These are phyloP conservation scores for Candida sanyaensis DNA, from an alignment of 1,139 yeast species.

Conservation along the genomic window DNA sequence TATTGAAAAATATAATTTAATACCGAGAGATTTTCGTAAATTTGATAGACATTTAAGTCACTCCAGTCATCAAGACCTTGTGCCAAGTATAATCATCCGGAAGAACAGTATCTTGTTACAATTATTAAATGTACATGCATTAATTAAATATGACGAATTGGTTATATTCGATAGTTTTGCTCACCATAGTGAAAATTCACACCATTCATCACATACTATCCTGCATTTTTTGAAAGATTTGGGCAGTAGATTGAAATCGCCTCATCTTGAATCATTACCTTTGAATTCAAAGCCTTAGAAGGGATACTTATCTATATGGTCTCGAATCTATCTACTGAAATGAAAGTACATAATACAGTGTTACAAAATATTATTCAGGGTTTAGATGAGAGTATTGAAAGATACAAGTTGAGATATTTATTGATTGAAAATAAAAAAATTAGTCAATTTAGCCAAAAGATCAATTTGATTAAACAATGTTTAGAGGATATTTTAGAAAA, in stretches of 20 bases:
- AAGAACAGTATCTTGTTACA: slow-evolving; percentile 39
- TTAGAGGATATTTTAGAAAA: slow-evolving; percentile 41
- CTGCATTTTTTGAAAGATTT: slow-evolving; percentile 36
- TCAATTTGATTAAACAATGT: slow-evolving; percentile 39
- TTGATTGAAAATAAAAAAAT: slow-evolving; percentile 47
- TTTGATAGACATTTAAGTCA: slow-evolving; percentile 21
- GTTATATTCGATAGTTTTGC: slow-evolving; percentile 37
- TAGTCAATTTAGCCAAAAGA: slow-evolving; percentile 47
- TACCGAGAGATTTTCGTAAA: slow-evolving; percentile 45
- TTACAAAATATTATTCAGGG: slow-evolving; percentile 37
- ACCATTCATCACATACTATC: slow-evolving; percentile 35
- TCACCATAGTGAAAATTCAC: slow-evolving; percentile 27
- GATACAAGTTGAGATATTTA: slow-evolving; percentile 39
- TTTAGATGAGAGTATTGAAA: slow-evolving; percentile 42
- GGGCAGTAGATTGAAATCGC: slow-evolving; percentile 25
- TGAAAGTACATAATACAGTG: slow-evolving; percentile 46
- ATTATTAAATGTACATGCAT: slow-evolving; percentile 42
- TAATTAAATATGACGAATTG: slow-evolving; percentile 41
- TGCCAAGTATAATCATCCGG: slow-evolving; percentile 44
- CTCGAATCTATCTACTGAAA: slow-evolving; percentile 40
- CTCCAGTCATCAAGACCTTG: slow-evolving; percentile 30
- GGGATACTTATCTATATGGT: slow-evolving; percentile 42
- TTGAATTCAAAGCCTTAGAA: slow-evolving; percentile 48
- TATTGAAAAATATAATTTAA: slow-evolving; percentile 36
- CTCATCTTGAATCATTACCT: slow-evolving; percentile 26